These are phyloP conservation scores for Raffaelea deltoideospora DNA, from an alignment of 2,329 filamentous ascomycete species.

Conservation along the genomic window DNA sequence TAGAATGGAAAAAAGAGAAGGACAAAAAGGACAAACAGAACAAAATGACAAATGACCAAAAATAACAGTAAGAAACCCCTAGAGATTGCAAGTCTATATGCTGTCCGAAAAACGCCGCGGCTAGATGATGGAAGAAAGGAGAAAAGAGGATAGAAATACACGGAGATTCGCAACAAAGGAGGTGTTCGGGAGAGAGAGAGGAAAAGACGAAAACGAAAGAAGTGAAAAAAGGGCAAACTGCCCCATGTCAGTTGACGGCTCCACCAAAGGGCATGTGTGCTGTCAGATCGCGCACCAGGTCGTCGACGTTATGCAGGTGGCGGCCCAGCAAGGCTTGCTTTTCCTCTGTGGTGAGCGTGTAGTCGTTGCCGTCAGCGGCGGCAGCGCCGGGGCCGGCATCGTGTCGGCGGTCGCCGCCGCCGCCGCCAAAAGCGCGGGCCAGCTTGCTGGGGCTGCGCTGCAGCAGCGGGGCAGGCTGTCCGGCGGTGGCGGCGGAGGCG, in stretches of 20 bases:
- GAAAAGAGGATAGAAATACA: background rate
- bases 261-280: slow-evolving; percentile 64
- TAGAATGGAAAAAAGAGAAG: background rate
- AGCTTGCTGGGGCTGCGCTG: slow-evolving; percentile 58
- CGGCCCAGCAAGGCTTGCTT: slow-evolving; percentile 67
- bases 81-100: too few species aligned
- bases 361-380: slow-evolving; percentile 16
- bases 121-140: too few species aligned
- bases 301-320: slow-evolving; percentile 70
- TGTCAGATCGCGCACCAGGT: slow-evolving; percentile 69
- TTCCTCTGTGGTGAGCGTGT: slow-evolving; percentile 57
- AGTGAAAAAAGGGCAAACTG: background rate
- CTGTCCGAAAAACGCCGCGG: too few species aligned
- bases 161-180: too few species aligned
- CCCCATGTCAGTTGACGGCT: slow-evolving; percentile 25
- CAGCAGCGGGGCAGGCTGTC: slow-evolving; percentile 34
- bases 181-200: too few species aligned
- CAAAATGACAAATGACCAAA: background rate
- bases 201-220: background rate
- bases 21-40: background rate
- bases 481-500: slow-evolving; percentile 15
- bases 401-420: slow-evolving; percentile 11
- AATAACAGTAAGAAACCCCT: too few species aligned
- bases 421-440: slow-evolving; percentile 36
- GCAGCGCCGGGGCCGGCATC: slow-evolving; percentile 13